These are phyloP conservation scores for Lyophyllum atratum DNA, from an alignment of 768 basidiomycete genomes.

Conservation along the genomic window DNA sequence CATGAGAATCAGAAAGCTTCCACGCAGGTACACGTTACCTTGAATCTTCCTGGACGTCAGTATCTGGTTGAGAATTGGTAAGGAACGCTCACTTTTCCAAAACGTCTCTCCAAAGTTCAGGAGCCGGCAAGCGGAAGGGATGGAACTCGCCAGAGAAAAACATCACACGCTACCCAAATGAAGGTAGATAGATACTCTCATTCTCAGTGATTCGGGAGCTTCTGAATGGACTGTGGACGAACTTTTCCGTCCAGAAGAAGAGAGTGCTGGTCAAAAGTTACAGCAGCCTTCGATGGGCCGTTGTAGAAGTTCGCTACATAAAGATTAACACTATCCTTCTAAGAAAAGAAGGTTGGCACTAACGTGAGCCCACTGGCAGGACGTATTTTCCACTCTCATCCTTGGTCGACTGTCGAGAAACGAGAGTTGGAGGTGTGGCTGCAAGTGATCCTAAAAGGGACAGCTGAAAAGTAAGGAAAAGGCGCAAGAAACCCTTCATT, in stretches of 20 bases:
- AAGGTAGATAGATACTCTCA: background rate
- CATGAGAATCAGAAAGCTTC: background rate
- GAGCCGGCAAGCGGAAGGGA: conserved; percentile 65
- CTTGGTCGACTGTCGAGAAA: conserved; percentile 18
- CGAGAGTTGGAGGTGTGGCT: background rate
- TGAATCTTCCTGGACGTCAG: conserved; percentile 15
- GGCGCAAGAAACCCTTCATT: conserved; percentile 15
- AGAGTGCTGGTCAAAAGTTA: conserved; percentile 38
- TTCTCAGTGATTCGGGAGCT: background rate
- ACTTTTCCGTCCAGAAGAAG: conserved; percentile 37
- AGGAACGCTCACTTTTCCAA: conserved; percentile 47
- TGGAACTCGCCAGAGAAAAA: conserved; percentile 72
- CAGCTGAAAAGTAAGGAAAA: conserved; percentile 11
- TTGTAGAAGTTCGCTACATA: conserved; percentile 21
- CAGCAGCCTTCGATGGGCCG: conserved; percentile 30
- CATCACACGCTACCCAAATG: conserved; percentile 40
- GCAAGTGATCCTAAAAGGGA: conserved; percentile 6
- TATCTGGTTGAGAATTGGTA: background rate
- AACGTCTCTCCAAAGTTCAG: conserved; percentile 67
- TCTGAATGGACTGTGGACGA: background rate
- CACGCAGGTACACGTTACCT: conserved; percentile 7
- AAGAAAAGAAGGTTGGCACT: background rate
- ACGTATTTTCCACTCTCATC: conserved; percentile 26
- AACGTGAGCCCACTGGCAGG: conserved; percentile 22
- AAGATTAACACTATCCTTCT: background rate